Evolutionary conservation across 352 stramenopile species (phyloP).

Genomic region (Globisporangium sylvaticum): DNA sequence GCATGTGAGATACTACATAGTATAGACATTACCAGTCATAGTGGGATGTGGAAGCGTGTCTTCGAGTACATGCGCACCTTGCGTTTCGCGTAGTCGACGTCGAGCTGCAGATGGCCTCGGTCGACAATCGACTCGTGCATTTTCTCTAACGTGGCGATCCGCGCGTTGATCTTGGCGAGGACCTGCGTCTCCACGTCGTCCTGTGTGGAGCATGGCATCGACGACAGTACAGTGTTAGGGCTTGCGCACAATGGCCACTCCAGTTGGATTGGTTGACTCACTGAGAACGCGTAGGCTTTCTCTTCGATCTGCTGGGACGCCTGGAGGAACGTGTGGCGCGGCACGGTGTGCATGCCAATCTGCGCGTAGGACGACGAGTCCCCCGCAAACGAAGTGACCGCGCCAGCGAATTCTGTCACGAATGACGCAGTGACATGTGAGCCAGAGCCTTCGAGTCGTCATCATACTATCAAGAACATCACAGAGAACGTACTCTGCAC

Average conservation of each 20-base stretch:
- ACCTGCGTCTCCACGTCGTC: conserved; percentile 36
- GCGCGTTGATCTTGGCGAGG: conserved; percentile 38
- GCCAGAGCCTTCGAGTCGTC: not conserved
- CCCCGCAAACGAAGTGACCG: conserved; percentile 12
- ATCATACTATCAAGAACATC: not conserved
- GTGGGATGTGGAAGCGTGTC: too few relatives aligned
- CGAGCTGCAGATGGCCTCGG: conserved; percentile 47
- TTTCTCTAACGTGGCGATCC: conserved; percentile 30
- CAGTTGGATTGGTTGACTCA: not conserved
- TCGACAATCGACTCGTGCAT: conserved; percentile 40
- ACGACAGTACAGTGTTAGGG: not conserved
- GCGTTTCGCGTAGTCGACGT: conserved; percentile 70
- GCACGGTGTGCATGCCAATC: not conserved
- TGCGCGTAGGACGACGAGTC: conserved; percentile 12
- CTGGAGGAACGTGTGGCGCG: conserved; percentile 10
- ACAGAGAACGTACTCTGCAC: conserved; percentile 29
- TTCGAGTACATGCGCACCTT: conserved; percentile 36
- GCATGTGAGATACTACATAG: too few relatives aligned
- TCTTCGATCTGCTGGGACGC: conserved; percentile 14
- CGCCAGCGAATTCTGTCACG: conserved; percentile 4
- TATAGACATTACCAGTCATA: too few relatives aligned
- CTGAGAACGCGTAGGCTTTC: conserved; percentile 13
- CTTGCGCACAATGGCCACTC: not conserved
- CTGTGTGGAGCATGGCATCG: conserved; percentile 15
- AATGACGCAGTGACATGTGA: not conserved